These are phyloP conservation scores for Zostera marina DNA, from an alignment of 116 monocot species.

Conservation along the genomic window DNA sequence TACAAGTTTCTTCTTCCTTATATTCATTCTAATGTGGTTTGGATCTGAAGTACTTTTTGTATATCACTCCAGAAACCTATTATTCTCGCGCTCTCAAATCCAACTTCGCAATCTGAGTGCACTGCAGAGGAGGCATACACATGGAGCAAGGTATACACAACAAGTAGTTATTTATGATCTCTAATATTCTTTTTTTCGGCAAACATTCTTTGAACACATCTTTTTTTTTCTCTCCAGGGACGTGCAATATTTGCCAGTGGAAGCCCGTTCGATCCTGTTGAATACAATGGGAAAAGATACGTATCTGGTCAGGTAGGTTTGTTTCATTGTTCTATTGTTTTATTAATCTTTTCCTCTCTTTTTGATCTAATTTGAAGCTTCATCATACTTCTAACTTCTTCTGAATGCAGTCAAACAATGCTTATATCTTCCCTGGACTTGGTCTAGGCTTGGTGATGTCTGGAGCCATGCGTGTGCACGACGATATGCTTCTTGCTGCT, in stretches of 20 bases:
- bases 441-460: constrained; percentile 85
- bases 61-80: constrained; percentile 56
- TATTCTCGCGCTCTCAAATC: constrained; percentile 78
- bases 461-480: constrained; percentile 79
- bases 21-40: not conserved
- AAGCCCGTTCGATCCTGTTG: constrained; percentile 85
- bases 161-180: not conserved
- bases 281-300: constrained; percentile 46
- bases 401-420: constrained; percentile 66
- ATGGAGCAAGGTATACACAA: constrained; percentile 51
- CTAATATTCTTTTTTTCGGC: not conserved
- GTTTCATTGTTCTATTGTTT: not conserved
- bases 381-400: not conserved
- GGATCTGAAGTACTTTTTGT: not conserved
- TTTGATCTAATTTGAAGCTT: not conserved
- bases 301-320: constrained; percentile 63
- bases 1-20: not conserved
- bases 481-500: constrained; percentile 88
- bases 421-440: constrained; percentile 92
- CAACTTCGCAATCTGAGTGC: constrained; percentile 82
- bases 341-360: not conserved
- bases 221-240: constrained; percentile 25
- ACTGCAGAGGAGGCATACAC: constrained; percentile 88
- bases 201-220: not conserved
- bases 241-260: constrained; percentile 96